Base-by-base conservation (phyloP, 2,329 filamentous ascomycete genomes). In the Cryphonectria naterciae region DNA sequence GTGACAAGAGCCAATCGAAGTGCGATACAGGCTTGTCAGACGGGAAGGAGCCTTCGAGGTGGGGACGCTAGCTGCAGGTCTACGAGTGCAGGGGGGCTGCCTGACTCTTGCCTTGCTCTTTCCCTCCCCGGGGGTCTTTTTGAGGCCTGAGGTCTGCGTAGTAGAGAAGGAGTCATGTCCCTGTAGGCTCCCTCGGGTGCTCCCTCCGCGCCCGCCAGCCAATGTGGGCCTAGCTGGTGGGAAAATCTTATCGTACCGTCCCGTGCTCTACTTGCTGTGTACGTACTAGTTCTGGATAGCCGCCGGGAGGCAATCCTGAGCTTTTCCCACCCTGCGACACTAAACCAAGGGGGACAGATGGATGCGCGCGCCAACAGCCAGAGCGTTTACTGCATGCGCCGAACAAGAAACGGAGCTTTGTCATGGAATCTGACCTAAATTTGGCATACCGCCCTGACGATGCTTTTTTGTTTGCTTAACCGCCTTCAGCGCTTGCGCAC, bases 21-120 rank as follows among this genome's bases (percentile, higher is more conserved):
- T 52, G 58, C 56, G 52, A 58, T 66, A 68, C 43, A 49, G 66
- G 46, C 71, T 22, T 71, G 64, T 62, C 61, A 64, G 56, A 64
- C 63, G 70, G 71, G 71, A 72, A 72, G 69, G 46, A 67, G 35
- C 32, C 65, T 46, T 67, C 0, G 41, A n/a, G 43, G 43, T 56
- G 52, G 54, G n/a, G 62, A 22, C 28, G 25, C 37, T 64, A 64
- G n/a, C 10, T n/a, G 37, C 37, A 64, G 35, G 37, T 25, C 4
- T 25, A 11, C 15, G 15, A 15, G 37, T n/a, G 15, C 61, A 39
- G 35, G 61, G 61, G 35, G 7, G 35, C 28, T 19, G 54, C 54
- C 54, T 32, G 25, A 32, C 54, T 32, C 28, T 58, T 58, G 22
- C 11, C 19, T 11, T 17, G 6, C 32, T 15, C 41, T n/a, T 46